Evolutionary conservation across 768 basidiomycete species (phyloP), one percentile per base, ranked within the genome.

Genomic region (Termitomyces sp.): DNA sequence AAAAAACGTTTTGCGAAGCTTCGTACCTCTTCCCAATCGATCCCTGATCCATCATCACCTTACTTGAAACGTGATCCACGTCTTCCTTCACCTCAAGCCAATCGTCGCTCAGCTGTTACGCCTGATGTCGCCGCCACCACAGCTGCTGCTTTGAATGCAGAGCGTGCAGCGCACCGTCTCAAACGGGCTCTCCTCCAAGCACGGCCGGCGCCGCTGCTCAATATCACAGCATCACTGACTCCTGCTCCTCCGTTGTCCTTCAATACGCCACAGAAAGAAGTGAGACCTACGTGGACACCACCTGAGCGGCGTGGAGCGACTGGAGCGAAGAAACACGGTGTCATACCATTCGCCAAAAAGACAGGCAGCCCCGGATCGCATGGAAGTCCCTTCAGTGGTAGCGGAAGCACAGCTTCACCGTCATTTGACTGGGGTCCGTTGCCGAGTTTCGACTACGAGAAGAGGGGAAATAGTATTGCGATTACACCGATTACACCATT

Each of bases 131-230:
- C 90, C 0, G 76, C 79, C 8, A 86, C 85, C 5, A 90, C 91
- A 0, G 89, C 90, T 0, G 89, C 89, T 2, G 90, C 92, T 24
- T 74, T 94, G 47, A 89, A 90, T 58, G 86, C 90, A 0, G 92
- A 94, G 69, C 78, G 88, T 31, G 82, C 87, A 6, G 87, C 87
- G 1, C 80, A 82, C 50, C 80, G 76, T 58, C 76, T 94, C 55
- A 93, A 92, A 71, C 76, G 76, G 5, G 86, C 86, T 0, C 74
- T 94, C 9, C 70, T 92, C 24, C 67, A 74, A 6, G 77, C 77
- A 1, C 81, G 90, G 34, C 78, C 77, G 55, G 78, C 84, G 59
- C 91, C 92, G 0, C 70, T 89, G 36, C 69, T 92, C 41, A 92
- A 90, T 65, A 80, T 72, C 6, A 80, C 76, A 55, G 85, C 80